These are phyloP conservation scores for Plectosphaerella cucumerina DNA, from an alignment of 2,329 filamentous ascomycete species.

Conservation along the genomic window DNA sequence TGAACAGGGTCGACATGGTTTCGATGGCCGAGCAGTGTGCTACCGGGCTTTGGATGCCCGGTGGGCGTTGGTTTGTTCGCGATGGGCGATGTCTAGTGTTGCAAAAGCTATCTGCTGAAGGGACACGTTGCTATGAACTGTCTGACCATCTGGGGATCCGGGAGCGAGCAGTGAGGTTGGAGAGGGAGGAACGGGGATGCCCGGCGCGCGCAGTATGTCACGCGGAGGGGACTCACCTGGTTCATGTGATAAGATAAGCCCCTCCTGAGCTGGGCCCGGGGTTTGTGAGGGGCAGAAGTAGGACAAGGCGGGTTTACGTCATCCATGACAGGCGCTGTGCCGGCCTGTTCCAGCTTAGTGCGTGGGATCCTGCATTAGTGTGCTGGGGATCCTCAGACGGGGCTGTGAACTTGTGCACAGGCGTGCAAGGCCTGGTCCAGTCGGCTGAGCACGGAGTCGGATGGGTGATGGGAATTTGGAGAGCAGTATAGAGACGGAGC, in stretches of 20 bases:
- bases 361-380: not conserved
- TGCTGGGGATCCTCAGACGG: not conserved
- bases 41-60: no score
- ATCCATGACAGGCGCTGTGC: not conserved
- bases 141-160: no score
- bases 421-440: no score
- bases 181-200: not conserved
- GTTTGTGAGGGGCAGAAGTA: not conserved
- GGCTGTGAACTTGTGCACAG: no score
- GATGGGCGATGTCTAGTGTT: no score
- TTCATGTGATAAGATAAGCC: not conserved
- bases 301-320: not conserved
- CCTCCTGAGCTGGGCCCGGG: not conserved
- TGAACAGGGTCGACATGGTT: constrained; percentile 42
- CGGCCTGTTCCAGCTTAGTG: not conserved
- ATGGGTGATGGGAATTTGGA: no score
- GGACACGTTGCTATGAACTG: no score
- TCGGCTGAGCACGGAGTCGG: no score
- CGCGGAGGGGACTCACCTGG: not conserved
- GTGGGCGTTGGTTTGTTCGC: no score
- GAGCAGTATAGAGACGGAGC: no score
- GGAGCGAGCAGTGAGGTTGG: not conserved
- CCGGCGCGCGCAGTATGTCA: not conserved
- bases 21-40: not conserved
- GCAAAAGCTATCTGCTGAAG: no score